Conservation (phyloP, 2,329 filamentous ascomycete species). For the Fusarium sublunatum region DNA sequence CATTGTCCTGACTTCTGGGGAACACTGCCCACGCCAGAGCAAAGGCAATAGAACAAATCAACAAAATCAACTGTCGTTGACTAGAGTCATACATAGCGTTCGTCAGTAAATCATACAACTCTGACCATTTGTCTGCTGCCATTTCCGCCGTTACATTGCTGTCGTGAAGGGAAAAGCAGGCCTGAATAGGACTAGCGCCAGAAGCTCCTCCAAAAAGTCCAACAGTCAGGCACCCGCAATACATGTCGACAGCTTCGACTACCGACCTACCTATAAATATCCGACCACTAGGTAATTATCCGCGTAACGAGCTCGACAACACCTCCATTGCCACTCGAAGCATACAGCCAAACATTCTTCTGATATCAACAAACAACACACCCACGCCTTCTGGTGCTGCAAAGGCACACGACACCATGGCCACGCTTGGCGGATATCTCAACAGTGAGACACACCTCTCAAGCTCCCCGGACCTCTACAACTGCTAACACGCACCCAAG, state of each 20-base stretch:
- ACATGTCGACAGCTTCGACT: conserved; percentile 23
- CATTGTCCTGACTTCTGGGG: too few relatives aligned
- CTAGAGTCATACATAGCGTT: neutral
- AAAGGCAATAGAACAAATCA: too few relatives aligned
- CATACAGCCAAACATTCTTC: neutral
- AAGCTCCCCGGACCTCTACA: conserved; percentile 9
- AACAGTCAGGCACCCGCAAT: conserved; percentile 27
- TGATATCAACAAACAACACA: neutral
- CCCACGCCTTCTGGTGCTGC: neutral
- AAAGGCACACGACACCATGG: conserved; percentile 49
- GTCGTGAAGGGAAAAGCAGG: conserved; percentile 5
- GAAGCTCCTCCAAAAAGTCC: conserved; percentile 45
- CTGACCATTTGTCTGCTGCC: neutral
- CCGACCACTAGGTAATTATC: too few relatives aligned
- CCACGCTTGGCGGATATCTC: conserved; percentile 58
- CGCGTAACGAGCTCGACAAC: neutral
- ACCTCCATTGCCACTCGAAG: neutral
- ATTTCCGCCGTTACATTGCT: conserved; percentile 2
- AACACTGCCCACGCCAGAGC: too few relatives aligned
- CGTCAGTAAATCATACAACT: neutral
- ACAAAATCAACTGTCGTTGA: too few relatives aligned
- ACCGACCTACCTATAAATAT: too few relatives aligned
- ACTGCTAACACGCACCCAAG: conserved; percentile 58
- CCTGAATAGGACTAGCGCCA: conserved; percentile 40
- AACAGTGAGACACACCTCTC: conserved; percentile 52